Evolutionary conservation across 495 filamentous ascomycete genomes (phyloP).

Genomic region (Xylaria palmicola): DNA sequence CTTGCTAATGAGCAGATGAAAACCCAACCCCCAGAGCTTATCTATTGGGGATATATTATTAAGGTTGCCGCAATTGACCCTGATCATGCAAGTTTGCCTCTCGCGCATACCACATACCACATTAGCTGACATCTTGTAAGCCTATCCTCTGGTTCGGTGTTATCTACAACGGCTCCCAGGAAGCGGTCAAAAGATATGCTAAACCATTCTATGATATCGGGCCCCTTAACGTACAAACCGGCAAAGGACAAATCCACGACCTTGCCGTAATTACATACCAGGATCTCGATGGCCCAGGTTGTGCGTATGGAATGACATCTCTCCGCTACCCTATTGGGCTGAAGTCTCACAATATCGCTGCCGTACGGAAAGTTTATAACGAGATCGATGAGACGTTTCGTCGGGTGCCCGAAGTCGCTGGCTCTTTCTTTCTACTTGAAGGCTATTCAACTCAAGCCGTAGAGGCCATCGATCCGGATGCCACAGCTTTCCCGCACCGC

Average conservation of each 20-base stretch:
- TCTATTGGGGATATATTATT: constrained; percentile 18
- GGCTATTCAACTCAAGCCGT: constrained; percentile 39
- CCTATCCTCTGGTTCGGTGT: constrained; percentile 21
- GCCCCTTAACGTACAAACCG: not conserved
- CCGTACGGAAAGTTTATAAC: constrained; percentile 24
- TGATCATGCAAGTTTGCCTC: constrained; percentile 39
- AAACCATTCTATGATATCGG: constrained; percentile 21
- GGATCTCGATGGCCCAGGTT: constrained; percentile 7
- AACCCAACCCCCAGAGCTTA: constrained; percentile 6
- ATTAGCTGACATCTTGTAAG: constrained; percentile 13
- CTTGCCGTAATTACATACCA: constrained; percentile 1
- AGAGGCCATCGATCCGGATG: constrained; percentile 24
- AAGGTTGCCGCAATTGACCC: constrained; percentile 22
- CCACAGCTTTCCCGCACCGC: constrained; percentile 40
- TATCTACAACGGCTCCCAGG: constrained; percentile 18
- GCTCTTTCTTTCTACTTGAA: constrained; percentile 36
- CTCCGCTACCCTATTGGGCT: constrained; percentile 12
- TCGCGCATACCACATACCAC: not conserved
- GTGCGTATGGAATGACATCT: constrained; percentile 14
- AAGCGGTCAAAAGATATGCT: constrained; percentile 4
- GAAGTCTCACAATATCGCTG: constrained; percentile 12
- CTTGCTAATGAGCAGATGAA: constrained; percentile 8
- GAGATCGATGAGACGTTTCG: constrained; percentile 19
- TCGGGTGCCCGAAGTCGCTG: constrained; percentile 19
- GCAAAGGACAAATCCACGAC: not conserved